Evolutionary conservation across 257 asterid species (phyloP).

Genomic region (Ocimum tenuiflorum): DNA sequence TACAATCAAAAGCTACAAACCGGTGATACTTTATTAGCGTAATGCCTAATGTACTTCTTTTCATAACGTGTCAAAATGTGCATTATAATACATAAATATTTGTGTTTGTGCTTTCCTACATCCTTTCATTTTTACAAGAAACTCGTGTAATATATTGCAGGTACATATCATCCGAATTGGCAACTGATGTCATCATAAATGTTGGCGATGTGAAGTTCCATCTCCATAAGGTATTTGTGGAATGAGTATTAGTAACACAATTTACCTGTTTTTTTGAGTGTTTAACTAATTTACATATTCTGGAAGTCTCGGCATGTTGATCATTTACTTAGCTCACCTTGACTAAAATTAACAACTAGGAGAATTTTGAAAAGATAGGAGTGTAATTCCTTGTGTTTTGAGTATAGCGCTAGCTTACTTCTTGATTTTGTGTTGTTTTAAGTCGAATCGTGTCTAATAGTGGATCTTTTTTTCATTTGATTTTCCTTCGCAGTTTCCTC

Average conservation of each 20-base stretch:
- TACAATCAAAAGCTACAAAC: not conserved
- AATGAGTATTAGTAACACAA: not conserved
- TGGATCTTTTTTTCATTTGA: not conserved
- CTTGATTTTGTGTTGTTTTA: not conserved
- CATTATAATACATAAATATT: no score
- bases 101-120: no score
- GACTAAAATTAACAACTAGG: no score
- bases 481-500: constrained; percentile 62
- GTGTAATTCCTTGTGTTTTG: not conserved
- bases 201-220: constrained; percentile 62
- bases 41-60: not conserved
- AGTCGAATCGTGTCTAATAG: not conserved
- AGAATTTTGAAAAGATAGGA: not conserved
- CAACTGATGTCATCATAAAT: constrained; percentile 51
- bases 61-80: not conserved
- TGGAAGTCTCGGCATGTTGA: not conserved
- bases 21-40: no score
- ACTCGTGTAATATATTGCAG: constrained; percentile 33
- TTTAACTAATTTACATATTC: not conserved
- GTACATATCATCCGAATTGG: constrained; percentile 63
- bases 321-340: not conserved
- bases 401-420: not conserved
- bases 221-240: constrained; percentile 77
- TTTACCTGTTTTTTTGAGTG: not conserved
- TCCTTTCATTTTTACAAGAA: not conserved